phyloP scores from a whole-genome alignment of 345 rosid genomes.

The Eucalyptus polyanthemos region DNA sequence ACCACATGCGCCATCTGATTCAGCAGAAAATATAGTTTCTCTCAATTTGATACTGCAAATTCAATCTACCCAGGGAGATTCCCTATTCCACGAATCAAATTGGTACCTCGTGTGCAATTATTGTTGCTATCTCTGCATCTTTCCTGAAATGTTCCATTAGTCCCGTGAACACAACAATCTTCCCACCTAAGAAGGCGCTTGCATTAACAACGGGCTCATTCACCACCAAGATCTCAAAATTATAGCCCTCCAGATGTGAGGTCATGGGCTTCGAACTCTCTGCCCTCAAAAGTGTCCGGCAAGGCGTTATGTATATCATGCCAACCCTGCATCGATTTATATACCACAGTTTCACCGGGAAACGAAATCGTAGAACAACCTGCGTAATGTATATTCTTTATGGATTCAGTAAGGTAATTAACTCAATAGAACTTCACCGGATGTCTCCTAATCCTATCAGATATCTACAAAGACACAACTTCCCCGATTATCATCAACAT shows the following conservation, averaged over 20 bases:
- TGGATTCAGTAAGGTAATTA: not conserved
- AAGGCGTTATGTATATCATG: conserved; percentile 50
- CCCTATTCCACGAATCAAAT: not conserved
- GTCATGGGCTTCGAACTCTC: conserved; percentile 19
- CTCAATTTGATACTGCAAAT: not conserved
- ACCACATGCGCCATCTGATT: conserved; percentile 84
- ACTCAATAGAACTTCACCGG: not conserved
- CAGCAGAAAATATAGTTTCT: not conserved
- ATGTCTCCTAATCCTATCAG: not conserved
- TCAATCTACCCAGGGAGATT: not conserved
- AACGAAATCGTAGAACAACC: not conserved
- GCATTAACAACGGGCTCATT: conserved; percentile 69
- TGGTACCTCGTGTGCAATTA: conserved; percentile 80
- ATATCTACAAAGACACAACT: not conserved
- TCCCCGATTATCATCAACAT: not conserved
- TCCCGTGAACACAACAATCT: conserved; percentile 83
- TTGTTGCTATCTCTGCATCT: conserved; percentile 89
- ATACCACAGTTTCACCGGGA: not conserved
- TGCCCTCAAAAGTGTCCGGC: not conserved
- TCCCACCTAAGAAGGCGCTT: conserved; percentile 71
- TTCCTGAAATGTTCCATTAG: conserved; percentile 53
- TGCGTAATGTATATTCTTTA: not conserved
- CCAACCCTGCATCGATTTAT: conserved; percentile 16
- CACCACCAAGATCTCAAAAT: conserved; percentile 86
- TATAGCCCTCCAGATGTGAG: conserved; percentile 65